phyloP scores from a whole-genome alignment of 805 yeast genomes.

The Trichomonascus vanleenenianus region DNA sequence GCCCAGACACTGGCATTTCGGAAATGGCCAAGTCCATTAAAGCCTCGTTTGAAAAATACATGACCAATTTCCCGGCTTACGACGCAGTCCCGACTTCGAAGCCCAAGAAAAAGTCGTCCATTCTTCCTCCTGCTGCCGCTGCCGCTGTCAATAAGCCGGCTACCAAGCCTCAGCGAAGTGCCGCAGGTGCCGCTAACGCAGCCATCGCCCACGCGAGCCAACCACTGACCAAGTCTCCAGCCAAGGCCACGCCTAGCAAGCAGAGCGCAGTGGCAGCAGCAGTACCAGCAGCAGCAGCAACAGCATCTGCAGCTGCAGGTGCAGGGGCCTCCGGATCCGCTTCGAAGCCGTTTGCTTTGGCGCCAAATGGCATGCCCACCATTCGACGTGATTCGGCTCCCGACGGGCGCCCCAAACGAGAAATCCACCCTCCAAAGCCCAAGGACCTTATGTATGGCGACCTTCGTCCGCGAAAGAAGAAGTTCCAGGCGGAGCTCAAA shows the following conservation, averaged over 20 bases:
- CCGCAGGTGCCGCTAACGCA: constrained; percentile 21
- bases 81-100: constrained; percentile 21
- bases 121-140: constrained; percentile 8
- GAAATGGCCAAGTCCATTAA: constrained; percentile 88
- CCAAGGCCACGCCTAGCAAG: too few species aligned
- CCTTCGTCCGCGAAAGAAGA: constrained; percentile 84
- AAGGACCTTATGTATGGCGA: constrained; percentile 84
- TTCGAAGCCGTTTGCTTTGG: constrained; percentile 26
- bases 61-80: constrained; percentile 79
- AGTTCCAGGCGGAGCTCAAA: constrained; percentile 79
- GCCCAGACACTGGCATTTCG: constrained; percentile 72
- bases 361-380: constrained; percentile 46
- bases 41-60: constrained; percentile 88
- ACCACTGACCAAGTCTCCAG: neutral
- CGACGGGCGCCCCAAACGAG: constrained; percentile 79
- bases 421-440: constrained; percentile 93
- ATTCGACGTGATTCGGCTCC: constrained; percentile 65
- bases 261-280: constrained; percentile 5
- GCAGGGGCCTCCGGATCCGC: constrained; percentile 8
- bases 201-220: constrained; percentile 15
- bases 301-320: constrained; percentile 21
- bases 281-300: constrained; percentile 31
- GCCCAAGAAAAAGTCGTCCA: constrained; percentile 20
- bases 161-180: constrained; percentile 17
- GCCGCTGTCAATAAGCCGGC: constrained; percentile 20